These are phyloP conservation scores for Moesziomyces aphidis DNA, from an alignment of 1,284 basidiomycete genomes.

Conservation along the genomic window DNA sequence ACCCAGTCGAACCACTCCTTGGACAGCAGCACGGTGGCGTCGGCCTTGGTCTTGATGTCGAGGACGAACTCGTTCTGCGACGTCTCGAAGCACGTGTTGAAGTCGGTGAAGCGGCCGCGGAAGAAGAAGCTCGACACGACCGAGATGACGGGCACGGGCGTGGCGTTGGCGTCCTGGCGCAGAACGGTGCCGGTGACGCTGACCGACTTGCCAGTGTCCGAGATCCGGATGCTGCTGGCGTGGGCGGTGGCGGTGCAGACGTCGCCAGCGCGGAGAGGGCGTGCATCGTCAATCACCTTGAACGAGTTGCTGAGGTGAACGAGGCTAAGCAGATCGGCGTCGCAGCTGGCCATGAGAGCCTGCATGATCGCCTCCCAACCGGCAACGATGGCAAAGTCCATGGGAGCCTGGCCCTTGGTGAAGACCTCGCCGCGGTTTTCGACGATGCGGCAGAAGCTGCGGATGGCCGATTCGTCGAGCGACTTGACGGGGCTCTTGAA, in stretches of 20 bases:
- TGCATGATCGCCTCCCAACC: constrained; percentile 76
- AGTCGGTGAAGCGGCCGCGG: constrained; percentile 92
- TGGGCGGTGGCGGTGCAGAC: constrained; percentile 88
- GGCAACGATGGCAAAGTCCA: constrained; percentile 98
- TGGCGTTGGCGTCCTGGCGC: constrained; percentile 67
- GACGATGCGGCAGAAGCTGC: constrained; percentile 91
- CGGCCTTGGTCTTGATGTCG: constrained; percentile 79
- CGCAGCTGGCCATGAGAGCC: constrained; percentile 61
- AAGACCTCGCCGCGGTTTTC: constrained; percentile 93
- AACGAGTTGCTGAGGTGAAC: constrained; percentile 98
- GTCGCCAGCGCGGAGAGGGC: constrained; percentile 84
- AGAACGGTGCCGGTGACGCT: constrained; percentile 54
- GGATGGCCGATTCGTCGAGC: constrained; percentile 77
- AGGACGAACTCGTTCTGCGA: constrained; percentile 88
- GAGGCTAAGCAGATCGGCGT: constrained; percentile 79
- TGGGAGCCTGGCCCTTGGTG: constrained; percentile 76
- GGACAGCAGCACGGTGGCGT: constrained; percentile 88
- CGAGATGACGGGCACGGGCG: constrained; percentile 93
- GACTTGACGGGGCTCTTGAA: constrained; percentile 55
- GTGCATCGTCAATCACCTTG: constrained; percentile 82
- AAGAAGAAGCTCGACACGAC: constrained; percentile 96
- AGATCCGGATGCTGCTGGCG: constrained; percentile 89
- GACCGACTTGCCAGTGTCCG: constrained; percentile 82
- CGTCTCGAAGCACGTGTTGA: constrained; percentile 90
- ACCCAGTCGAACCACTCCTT: constrained; percentile 99